A percentile compares a stretch with the other conserved stretches of the same genome.
These are phyloP conservation scores for Diplotaxis tenuifolia DNA, from an alignment of 345 rosid species.

Conservation along the genomic window DNA sequence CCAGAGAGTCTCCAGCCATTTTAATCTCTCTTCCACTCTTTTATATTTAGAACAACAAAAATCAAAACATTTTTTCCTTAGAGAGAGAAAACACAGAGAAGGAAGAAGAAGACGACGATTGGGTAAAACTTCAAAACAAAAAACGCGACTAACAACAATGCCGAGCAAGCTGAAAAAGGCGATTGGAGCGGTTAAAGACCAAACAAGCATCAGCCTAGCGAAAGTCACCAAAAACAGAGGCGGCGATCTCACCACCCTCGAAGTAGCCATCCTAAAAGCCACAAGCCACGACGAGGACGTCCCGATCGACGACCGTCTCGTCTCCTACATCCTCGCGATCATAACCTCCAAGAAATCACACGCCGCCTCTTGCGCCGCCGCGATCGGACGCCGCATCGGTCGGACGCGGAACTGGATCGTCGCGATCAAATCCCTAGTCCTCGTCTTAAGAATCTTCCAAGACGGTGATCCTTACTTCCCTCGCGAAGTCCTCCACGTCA, in stretches of 20 bases:
- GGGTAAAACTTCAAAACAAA: neutral
- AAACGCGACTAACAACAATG: conserved; percentile 39
- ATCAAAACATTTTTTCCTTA: neutral
- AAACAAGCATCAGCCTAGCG: conserved; percentile 85
- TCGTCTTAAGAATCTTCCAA: conserved; percentile 69
- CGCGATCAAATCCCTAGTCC: conserved; percentile 74
- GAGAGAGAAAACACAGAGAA: neutral
- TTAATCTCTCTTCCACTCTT: conserved; percentile 4
- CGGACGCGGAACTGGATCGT: conserved; percentile 81
- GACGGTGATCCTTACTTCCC: conserved; percentile 82
- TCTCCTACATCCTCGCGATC: conserved; percentile 48
- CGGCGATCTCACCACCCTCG: conserved; percentile 42
- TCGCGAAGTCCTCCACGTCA: conserved; percentile 61
- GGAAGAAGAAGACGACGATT: neutral
- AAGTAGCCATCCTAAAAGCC: conserved; percentile 70
- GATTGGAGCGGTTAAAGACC: conserved; percentile 85
- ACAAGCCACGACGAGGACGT: conserved; percentile 66
- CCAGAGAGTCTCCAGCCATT: conserved; percentile 19
- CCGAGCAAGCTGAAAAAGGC: conserved; percentile 88
- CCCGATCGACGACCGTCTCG: conserved; percentile 66
- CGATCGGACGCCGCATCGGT: conserved; percentile 59
- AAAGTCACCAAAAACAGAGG: conserved; percentile 52
- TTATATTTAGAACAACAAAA: neutral
- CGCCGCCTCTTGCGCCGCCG: conserved; percentile 61
- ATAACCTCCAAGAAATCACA: conserved; percentile 52